These are phyloP conservation scores for Paramecium bursaria DNA, from an alignment of 73 alveolate species.

Conservation along the genomic window DNA sequence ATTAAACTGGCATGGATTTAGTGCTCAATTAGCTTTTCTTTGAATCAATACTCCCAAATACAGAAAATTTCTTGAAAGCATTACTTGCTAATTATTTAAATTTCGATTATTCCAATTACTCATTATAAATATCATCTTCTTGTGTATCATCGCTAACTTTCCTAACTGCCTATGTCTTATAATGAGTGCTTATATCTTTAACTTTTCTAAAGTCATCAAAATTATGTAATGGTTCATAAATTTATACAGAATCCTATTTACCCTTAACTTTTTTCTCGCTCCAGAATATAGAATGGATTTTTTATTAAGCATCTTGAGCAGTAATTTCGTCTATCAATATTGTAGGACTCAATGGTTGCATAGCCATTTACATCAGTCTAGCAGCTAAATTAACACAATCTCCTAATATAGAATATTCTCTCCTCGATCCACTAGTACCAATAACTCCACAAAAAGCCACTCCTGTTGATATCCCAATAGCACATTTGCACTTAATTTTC, in stretches of 20 bases:
- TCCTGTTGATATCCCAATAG: constrained; percentile 93
- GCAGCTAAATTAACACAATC: constrained; percentile 95
- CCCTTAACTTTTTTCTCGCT: constrained; percentile 61
- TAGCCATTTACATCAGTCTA: constrained; percentile 84
- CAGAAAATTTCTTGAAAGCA: background rate
- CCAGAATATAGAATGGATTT: constrained; percentile 58
- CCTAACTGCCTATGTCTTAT: background rate
- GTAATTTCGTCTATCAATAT: constrained; percentile 14
- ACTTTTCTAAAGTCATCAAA: constrained; percentile 22
- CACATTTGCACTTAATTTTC: constrained; percentile 80
- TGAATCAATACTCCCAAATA: background rate
- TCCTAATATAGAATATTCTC: constrained; percentile 94
- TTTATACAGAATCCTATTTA: constrained; percentile 18
- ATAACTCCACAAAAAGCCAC: constrained; percentile 92
- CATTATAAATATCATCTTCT: background rate
- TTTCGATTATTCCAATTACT: background rate
- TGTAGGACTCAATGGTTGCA: constrained; percentile 6
- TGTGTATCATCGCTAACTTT: background rate
- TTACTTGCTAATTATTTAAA: background rate
- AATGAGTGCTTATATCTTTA: constrained; percentile 31
- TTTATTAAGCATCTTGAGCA: constrained; percentile 44
- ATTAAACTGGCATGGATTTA: background rate
- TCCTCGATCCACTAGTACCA: constrained; percentile 92
- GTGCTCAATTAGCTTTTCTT: background rate
- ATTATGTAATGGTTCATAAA: constrained; percentile 34